Conservation (phyloP, 257 asterid genomes). For the Solanum megistacrolobum region DNA sequence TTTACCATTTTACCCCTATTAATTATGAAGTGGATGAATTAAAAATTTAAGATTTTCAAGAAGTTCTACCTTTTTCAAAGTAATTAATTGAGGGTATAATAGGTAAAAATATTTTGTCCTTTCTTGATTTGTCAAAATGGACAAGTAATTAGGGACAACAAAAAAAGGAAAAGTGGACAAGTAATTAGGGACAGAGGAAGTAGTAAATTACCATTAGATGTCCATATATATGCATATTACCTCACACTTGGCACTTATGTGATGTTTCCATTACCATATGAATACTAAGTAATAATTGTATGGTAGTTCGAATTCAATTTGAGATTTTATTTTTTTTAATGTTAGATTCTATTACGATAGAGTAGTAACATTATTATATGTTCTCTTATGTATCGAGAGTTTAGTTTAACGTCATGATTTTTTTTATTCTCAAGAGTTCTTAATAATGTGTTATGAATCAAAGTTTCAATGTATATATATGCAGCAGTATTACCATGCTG, state of each 20-base stretch:
- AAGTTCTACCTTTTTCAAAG: no score
- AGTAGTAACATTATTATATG: background rate
- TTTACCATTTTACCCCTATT: no score
- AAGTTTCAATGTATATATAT: background rate
- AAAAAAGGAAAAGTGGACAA: no score
- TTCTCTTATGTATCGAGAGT: background rate
- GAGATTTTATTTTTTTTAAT: background rate
- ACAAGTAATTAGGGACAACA: no score
- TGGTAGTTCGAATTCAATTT: background rate
- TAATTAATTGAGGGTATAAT: no score
- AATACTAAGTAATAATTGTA: background rate
- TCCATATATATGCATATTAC: background rate
- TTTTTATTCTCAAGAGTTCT: background rate
- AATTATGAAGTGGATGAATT: no score
- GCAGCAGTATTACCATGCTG: background rate
- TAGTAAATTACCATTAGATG: background rate
- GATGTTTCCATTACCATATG: background rate
- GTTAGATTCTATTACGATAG: background rate
- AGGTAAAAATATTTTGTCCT: no score
- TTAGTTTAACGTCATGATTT: background rate
- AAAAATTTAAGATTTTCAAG: no score
- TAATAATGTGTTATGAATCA: background rate
- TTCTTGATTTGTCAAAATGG: no score
- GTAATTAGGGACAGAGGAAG: no score
- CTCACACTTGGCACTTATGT: background rate